A percentile compares a stretch with the other conserved stretches of the same genome.
phyloP scores from a whole-genome alignment of 2,329 filamentous ascomycete genomes.

The Aspergillus quadricinctus region DNA sequence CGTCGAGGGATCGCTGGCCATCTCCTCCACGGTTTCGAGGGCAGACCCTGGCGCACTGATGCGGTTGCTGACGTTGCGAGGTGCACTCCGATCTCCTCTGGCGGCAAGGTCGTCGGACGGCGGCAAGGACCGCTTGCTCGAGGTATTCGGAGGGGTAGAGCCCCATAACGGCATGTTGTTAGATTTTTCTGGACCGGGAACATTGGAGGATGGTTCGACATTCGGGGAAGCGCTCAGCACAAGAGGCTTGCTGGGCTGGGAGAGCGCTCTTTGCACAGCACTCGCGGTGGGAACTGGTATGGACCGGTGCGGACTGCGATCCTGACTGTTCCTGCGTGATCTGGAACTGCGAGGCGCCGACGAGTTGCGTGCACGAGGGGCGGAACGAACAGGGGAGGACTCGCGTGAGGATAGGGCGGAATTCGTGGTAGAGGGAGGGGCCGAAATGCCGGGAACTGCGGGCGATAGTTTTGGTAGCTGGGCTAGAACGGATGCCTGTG shows the following conservation, averaged over 20 bases:
- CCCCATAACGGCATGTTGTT: slow-evolving; percentile 37
- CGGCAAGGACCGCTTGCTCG: slow-evolving; percentile 29
- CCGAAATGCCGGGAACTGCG: slow-evolving; percentile 22
- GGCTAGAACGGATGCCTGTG: slow-evolving; percentile 22
- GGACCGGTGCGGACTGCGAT: slow-evolving; percentile 58
- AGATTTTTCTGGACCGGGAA: slow-evolving; percentile 62
- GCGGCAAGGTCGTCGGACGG: slow-evolving; percentile 23
- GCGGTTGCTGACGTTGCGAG: slow-evolving; percentile 55
- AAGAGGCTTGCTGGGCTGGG: slow-evolving; percentile 63
- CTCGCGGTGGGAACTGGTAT: slow-evolving; percentile 55
- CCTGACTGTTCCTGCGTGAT: slow-evolving; percentile 65
- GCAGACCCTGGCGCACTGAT: slow-evolving; percentile 57
- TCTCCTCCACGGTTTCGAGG: slow-evolving; percentile 86
- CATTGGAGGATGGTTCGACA: slow-evolving; percentile 59
- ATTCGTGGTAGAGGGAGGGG: slow-evolving; percentile 38
- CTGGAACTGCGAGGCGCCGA: slow-evolving; percentile 37
- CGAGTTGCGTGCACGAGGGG: slow-evolving; percentile 28
- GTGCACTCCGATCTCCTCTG: slow-evolving; percentile 34
- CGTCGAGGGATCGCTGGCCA: slow-evolving; percentile 68
- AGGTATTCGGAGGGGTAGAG: slow-evolving; percentile 33
- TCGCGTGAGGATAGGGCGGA: slow-evolving; percentile 48
- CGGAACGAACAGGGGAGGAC: slow-evolving; percentile 41
- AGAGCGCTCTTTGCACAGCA: slow-evolving; percentile 63
- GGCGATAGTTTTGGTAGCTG: slow-evolving; percentile 31
- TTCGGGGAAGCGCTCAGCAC: slow-evolving; percentile 53